Percentiles rank a stretch among this genome's conserved stretches.
These are phyloP conservation scores for Leucocoprinus sp. DNA, from an alignment of 768 basidiomycete species.

Conservation along the genomic window DNA sequence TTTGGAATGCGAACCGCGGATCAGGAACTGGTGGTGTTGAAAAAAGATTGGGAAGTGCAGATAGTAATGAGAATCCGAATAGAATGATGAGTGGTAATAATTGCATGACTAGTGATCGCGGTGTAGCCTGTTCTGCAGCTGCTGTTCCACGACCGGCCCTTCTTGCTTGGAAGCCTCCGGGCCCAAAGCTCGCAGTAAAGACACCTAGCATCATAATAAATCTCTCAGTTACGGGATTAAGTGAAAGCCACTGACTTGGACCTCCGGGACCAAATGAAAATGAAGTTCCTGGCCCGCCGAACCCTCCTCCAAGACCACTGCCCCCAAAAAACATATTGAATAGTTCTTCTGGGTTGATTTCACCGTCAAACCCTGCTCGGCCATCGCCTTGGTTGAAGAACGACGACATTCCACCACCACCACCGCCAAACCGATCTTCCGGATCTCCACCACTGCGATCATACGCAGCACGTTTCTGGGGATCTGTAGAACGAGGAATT, in stretches of 20 bases:
- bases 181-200: slow-evolving; percentile 74
- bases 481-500: slow-evolving; percentile 35
- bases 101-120: slow-evolving; percentile 63
- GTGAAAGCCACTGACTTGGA: slow-evolving; percentile 27
- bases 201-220: slow-evolving; percentile 29
- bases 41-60: slow-evolving; percentile 73
- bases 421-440: slow-evolving; percentile 67
- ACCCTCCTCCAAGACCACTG: slow-evolving; percentile 36
- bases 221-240: background rate
- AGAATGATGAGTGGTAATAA: slow-evolving; percentile 80
- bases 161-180: slow-evolving; percentile 53
- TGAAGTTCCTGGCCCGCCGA: slow-evolving; percentile 34
- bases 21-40: slow-evolving; percentile 60
- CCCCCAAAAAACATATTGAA: slow-evolving; percentile 99
- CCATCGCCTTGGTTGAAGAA: slow-evolving; percentile 7
- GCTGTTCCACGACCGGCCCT: slow-evolving; percentile 11
- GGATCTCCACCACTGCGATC: slow-evolving; percentile 86
- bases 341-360: slow-evolving; percentile 90
- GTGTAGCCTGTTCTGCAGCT: slow-evolving; percentile 29
- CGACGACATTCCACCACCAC: slow-evolving; percentile 45
- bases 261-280: slow-evolving; percentile 1
- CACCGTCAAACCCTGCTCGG: slow-evolving; percentile 51
- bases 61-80: slow-evolving; percentile 76
- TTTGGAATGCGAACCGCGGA: slow-evolving; percentile 68
- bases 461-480: slow-evolving; percentile 82